Percentiles rank a stretch among this genome's conserved stretches.
phyloP scores from a whole-genome alignment of 2,329 filamentous ascomycete genomes.

The Xylaria sp. region DNA sequence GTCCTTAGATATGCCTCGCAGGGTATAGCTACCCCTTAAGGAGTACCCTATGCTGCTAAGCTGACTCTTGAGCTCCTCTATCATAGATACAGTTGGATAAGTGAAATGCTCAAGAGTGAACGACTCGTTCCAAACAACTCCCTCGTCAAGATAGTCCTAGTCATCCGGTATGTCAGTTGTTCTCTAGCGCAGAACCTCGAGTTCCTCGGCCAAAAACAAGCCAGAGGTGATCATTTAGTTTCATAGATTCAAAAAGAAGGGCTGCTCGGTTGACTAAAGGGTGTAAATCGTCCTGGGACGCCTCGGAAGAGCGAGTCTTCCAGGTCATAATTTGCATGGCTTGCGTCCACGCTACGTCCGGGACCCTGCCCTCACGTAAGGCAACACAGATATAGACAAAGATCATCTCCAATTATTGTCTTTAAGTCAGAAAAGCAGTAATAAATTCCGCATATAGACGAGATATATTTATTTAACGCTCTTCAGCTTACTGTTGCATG shows the following conservation, averaged over 20 bases:
- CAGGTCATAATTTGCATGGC: slow-evolving; percentile 1
- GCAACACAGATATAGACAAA: background rate
- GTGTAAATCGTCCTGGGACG: background rate
- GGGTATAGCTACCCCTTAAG: background rate
- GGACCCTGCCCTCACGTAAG: background rate
- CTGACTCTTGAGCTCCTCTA: no score
- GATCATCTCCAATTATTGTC: background rate
- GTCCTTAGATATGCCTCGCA: background rate
- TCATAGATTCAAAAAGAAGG: slow-evolving; percentile 5
- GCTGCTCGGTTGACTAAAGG: background rate
- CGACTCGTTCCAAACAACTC: slow-evolving; percentile 27
- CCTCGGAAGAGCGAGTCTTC: slow-evolving; percentile 4
- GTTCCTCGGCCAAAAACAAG: slow-evolving; percentile 37
- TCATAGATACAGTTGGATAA: slow-evolving; percentile 20
- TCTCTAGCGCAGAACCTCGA: slow-evolving; percentile 38
- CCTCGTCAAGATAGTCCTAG: slow-evolving; percentile 18
- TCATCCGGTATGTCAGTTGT: background rate
- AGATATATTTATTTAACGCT: slow-evolving; percentile 5
- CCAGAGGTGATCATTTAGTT: slow-evolving; percentile 39
- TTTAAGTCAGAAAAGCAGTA: background rate
- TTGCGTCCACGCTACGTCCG: background rate
- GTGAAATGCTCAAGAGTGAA: slow-evolving; percentile 33
- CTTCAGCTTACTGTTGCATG: background rate
- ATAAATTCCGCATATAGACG: slow-evolving; percentile 1
- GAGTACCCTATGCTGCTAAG: no score